phyloP scores from a whole-genome alignment of 345 rosid genomes.

The Gossypium stocksii region DNA sequence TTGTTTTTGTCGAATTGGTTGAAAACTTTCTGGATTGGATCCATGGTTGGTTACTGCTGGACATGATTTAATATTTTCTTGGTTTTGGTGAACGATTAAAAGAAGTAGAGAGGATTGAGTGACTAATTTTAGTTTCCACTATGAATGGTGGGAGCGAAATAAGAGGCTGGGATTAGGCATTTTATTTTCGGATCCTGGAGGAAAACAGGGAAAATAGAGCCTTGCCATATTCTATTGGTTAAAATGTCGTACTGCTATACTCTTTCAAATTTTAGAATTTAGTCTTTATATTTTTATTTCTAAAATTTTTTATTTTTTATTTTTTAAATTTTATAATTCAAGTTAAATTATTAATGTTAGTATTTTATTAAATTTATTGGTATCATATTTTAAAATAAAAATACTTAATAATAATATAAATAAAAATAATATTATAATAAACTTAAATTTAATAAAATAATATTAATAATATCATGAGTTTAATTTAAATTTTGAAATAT shows the following conservation, averaged over 20 bases:
- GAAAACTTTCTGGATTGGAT: slow-evolving; percentile 58
- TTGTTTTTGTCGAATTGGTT: slow-evolving; percentile 28
- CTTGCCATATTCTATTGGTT: no score
- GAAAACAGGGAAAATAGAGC: background rate
- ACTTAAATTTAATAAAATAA: no score
- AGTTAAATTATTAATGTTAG: rapidly evolving
- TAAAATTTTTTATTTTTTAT: rapidly evolving
- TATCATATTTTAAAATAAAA: no score
- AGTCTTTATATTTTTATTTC: no score
- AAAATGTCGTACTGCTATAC: rapidly evolving
- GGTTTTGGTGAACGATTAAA: background rate
- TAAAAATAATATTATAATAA: no score
- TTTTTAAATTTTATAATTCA: no score
- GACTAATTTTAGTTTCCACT: background rate
- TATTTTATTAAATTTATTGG: no score
- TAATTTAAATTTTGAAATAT: no score
- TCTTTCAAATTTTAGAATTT: no score
- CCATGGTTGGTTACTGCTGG: slow-evolving; percentile 5
- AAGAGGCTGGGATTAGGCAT: background rate
- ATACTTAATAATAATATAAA: rapidly evolving
- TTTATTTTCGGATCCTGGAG: no score
- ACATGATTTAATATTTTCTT: background rate
- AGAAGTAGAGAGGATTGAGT: background rate
- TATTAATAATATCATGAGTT: no score
- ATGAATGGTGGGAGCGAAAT: background rate